Conservation (phyloP, 1,284 basidiomycete species). For the Xanthoconium separans region DNA sequence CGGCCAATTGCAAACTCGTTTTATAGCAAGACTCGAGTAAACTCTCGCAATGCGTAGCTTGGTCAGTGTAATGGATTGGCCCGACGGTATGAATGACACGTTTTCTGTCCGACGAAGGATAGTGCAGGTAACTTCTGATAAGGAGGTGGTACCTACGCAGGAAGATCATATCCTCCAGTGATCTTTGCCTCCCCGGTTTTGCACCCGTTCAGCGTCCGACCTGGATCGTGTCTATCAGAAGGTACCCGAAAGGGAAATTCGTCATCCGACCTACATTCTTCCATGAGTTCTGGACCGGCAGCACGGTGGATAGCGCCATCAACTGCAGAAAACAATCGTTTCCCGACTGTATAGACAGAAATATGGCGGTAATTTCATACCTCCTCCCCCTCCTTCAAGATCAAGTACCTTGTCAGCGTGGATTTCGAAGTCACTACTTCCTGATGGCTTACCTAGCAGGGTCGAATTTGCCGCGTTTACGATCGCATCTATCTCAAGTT, state of each 20-base stretch:
- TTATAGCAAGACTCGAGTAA: constrained; percentile 75
- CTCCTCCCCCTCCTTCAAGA: constrained; percentile 64
- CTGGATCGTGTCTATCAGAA: constrained; percentile 35
- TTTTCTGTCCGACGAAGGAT: constrained; percentile 40
- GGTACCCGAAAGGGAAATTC: neutral
- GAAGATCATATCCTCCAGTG: constrained; percentile 71
- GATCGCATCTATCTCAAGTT: constrained; percentile 71
- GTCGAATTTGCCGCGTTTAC: constrained; percentile 87
- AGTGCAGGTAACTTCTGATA: neutral
- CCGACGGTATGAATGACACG: constrained; percentile 92
- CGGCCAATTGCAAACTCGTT: constrained; percentile 62
- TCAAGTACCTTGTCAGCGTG: neutral
- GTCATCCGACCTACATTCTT: constrained; percentile 14
- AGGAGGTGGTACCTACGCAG: constrained; percentile 45
- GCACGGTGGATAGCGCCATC: constrained; percentile 87
- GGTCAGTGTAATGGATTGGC: constrained; percentile 64
- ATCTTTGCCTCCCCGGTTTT: constrained; percentile 84
- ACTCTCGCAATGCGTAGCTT: constrained; percentile 46
- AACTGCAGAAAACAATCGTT: constrained; percentile 44
- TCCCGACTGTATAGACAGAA: neutral
- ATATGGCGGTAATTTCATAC: constrained; percentile 36
- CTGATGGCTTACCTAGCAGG: constrained; percentile 56
- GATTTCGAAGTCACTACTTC: neutral
- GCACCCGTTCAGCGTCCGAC: constrained; percentile 71
- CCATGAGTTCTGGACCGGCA: constrained; percentile 66